These are phyloP conservation scores for Coleophoma crateriformis DNA, from an alignment of 2,329 filamentous ascomycete species.

Conservation along the genomic window DNA sequence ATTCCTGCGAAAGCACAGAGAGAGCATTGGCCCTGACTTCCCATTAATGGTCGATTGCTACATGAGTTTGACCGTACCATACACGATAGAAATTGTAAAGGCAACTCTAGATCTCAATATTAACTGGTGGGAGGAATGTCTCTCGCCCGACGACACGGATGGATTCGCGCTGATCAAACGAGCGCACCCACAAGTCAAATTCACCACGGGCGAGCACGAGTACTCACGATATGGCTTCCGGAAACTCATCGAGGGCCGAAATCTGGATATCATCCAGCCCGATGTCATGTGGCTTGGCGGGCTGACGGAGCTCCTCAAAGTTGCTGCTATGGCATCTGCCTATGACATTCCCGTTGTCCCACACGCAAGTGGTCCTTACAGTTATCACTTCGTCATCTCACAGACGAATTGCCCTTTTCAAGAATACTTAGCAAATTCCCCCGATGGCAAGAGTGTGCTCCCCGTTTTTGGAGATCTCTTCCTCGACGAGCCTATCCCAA, in stretches of 20 bases:
- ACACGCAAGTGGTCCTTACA: slow-evolving; percentile 91
- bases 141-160: slow-evolving; percentile 87
- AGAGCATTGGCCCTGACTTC: slow-evolving; percentile 82
- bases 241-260: slow-evolving; percentile 85
- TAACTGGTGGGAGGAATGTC: slow-evolving; percentile 96
- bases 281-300: slow-evolving; percentile 98
- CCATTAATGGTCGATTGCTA: slow-evolving; percentile 96
- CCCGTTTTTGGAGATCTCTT: slow-evolving; percentile 93
- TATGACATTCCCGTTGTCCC: slow-evolving; percentile 94
- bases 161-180: slow-evolving; percentile 87
- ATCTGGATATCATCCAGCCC: slow-evolving; percentile 90
- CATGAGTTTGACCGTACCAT: slow-evolving; percentile 89
- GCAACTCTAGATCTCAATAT: slow-evolving; percentile 79
- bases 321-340: slow-evolving; percentile 81
- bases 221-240: slow-evolving; percentile 93
- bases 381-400: slow-evolving; percentile 92
- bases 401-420: slow-evolving; percentile 93
- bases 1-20: slow-evolving; percentile 79
- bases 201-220: slow-evolving; percentile 94
- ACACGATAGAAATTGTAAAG: slow-evolving; percentile 87
- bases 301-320: slow-evolving; percentile 84
- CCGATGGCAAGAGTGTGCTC: slow-evolving; percentile 82
- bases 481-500: slow-evolving; percentile 82
- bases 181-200: slow-evolving; percentile 84
- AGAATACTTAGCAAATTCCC: slow-evolving; percentile 90